phyloP scores from a whole-genome alignment of 352 stramenopile genomes.

The Globisporangium perplexum region DNA sequence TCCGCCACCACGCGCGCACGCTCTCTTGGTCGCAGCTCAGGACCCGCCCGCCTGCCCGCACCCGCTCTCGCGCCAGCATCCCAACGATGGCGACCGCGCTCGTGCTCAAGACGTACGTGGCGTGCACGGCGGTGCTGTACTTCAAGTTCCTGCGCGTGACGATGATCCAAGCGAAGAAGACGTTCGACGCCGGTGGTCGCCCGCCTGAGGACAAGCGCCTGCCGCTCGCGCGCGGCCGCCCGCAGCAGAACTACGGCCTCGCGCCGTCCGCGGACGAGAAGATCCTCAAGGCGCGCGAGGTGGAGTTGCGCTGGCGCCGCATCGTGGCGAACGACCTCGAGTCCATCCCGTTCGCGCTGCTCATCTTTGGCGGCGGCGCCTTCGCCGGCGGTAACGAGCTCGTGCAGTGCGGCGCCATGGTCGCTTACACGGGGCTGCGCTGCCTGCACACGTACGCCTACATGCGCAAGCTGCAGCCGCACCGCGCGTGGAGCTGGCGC shows the following conservation, averaged over 20 bases:
- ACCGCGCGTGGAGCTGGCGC: slow-evolving; percentile 23
- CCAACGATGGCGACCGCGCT: slow-evolving; percentile 5
- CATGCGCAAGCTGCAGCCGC: slow-evolving; percentile 26
- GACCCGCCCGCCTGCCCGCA: too few relatives aligned
- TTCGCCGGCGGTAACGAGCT: slow-evolving; percentile 27
- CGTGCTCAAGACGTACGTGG: slow-evolving; percentile 47
- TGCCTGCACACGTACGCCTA: slow-evolving; percentile 37
- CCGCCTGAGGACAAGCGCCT: slow-evolving; percentile 46
- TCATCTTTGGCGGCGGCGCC: slow-evolving; percentile 41
- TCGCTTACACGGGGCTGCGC: slow-evolving; percentile 26
- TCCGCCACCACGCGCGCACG: background rate
- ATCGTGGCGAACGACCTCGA: slow-evolving; percentile 62
- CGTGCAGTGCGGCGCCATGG: slow-evolving; percentile 31
- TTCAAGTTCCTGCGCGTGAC: slow-evolving; percentile 64
- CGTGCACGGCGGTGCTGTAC: slow-evolving; percentile 56
- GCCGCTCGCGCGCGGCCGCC: slow-evolving; percentile 14
- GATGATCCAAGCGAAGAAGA: slow-evolving; percentile 49
- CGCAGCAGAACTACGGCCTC: slow-evolving; percentile 33
- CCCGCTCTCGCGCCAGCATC: too few relatives aligned
- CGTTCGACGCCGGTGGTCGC: slow-evolving; percentile 39
- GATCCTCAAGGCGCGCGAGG: slow-evolving; percentile 23
- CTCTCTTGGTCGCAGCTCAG: too few relatives aligned
- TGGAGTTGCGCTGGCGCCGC: slow-evolving; percentile 39
- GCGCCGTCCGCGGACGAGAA: slow-evolving; percentile 21
- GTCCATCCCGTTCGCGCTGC: slow-evolving; percentile 48